Percentiles rank a stretch among this genome's conserved stretches.
Evolutionary conservation across 2,329 filamentous ascomycete species (phyloP).

Genomic region (Venturia carpophila): DNA sequence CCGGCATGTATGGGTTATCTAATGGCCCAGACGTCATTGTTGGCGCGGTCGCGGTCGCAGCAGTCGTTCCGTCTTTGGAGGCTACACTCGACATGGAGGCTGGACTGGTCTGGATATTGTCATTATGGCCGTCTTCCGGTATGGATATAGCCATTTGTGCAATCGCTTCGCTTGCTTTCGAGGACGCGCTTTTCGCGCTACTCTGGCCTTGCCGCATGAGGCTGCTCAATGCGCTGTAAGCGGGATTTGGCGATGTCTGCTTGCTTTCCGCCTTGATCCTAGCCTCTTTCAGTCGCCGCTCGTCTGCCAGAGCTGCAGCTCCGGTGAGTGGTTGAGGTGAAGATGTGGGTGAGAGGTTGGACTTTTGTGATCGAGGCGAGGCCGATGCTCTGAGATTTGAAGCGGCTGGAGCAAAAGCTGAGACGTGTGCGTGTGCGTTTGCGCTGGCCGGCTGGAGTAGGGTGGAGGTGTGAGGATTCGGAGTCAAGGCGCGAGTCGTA

Average conservation of each 20-base stretch:
- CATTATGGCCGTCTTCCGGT: conserved; percentile 32
- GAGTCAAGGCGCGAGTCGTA: conserved; percentile 10
- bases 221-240: conserved; percentile 36
- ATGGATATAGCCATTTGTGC: conserved; percentile 42
- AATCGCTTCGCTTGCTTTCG: conserved; percentile 42
- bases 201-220: conserved; percentile 39
- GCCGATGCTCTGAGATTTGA: conserved; percentile 22
- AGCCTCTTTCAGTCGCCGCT: conserved; percentile 38
- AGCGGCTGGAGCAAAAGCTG: conserved; percentile 21
- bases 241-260: conserved; percentile 44
- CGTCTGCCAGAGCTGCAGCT: conserved; percentile 41
- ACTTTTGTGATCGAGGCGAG: conserved; percentile 37
- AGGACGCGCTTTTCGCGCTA: conserved; percentile 36
- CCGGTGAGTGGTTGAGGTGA: conserved; percentile 40
- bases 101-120: conserved; percentile 45
- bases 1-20: conserved; percentile 34
- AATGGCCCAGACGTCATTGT: conserved; percentile 40
- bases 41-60: conserved; percentile 42
- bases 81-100: conserved; percentile 48
- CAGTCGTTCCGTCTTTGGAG: conserved; percentile 42
- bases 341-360: conserved; percentile 32
- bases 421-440: conserved; percentile 25
- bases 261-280: conserved; percentile 28
- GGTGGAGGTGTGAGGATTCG: conserved; percentile 23
- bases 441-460: conserved; percentile 24